phyloP scores from a whole-genome alignment of 306 rosid species.

The Cajanus cajan region DNA sequence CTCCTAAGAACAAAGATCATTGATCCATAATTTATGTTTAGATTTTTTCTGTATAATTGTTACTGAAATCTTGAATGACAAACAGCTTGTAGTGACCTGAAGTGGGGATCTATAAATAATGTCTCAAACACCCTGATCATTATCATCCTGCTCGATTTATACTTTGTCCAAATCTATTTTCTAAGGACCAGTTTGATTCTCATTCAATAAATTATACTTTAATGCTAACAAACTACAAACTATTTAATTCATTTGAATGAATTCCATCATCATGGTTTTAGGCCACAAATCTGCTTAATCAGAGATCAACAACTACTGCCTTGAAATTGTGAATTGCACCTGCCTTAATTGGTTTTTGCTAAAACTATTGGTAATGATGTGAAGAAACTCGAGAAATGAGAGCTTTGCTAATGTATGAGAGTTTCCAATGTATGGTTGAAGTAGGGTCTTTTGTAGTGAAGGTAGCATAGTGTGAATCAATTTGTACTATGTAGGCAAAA shows the following conservation, averaged over 20 bases:
- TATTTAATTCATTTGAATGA: neutral
- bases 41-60: neutral
- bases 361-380: no score
- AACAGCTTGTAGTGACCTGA: neutral
- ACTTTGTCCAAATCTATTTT: neutral
- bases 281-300: neutral
- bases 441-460: no score
- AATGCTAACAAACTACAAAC: neutral
- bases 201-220: neutral
- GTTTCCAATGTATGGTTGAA: no score
- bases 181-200: conserved; percentile 18
- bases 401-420: no score
- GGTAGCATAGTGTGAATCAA: no score
- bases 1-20: neutral
- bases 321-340: no score
- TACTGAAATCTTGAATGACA: neutral
- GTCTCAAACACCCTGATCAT: neutral
- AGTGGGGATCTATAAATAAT: neutral
- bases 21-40: neutral
- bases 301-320: neutral
- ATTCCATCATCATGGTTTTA: conserved; percentile 11
- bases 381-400: no score
- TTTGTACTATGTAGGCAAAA: no score
- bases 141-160: neutral
- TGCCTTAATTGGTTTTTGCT: no score